Conservation (phyloP, 2,329 filamentous ascomycete species). For the Colletotrichum sp. region DNA sequence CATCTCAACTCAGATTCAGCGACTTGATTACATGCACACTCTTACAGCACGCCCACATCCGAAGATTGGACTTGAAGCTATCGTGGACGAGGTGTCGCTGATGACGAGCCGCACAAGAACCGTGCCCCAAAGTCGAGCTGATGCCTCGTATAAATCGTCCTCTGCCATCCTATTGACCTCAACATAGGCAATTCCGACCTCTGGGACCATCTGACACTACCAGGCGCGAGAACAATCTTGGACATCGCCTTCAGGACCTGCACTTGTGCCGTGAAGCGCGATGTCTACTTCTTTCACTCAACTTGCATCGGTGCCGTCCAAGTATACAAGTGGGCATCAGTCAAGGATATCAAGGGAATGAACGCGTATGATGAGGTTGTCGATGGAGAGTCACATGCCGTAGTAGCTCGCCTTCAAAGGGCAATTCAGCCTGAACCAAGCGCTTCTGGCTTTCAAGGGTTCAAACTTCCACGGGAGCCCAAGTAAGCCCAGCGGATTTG, state of each 20-base stretch:
- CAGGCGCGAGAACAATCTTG: not conserved
- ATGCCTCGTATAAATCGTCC: not conserved
- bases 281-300: not conserved
- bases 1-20: rapidly evolving
- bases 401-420: not conserved
- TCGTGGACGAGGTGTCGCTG: not conserved
- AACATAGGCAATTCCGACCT: not conserved
- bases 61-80: not conserved
- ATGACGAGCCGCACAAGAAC: not conserved
- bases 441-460: not conserved
- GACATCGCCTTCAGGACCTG: not conserved
- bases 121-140: not conserved
- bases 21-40: not conserved
- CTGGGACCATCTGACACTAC: not conserved
- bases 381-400: rapidly evolving
- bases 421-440: not conserved
- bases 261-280: not conserved
- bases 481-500: not conserved
- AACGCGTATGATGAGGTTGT: not conserved
- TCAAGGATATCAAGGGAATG: not conserved
- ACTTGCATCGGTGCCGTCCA: not conserved
- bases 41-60: too few species aligned
- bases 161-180: not conserved
- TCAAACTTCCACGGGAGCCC: not conserved
- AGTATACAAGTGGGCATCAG: not conserved